Evolutionary conservation across 2,329 filamentous ascomycete species (phyloP).

Genomic region (Cadophora luteo-olivacea): DNA sequence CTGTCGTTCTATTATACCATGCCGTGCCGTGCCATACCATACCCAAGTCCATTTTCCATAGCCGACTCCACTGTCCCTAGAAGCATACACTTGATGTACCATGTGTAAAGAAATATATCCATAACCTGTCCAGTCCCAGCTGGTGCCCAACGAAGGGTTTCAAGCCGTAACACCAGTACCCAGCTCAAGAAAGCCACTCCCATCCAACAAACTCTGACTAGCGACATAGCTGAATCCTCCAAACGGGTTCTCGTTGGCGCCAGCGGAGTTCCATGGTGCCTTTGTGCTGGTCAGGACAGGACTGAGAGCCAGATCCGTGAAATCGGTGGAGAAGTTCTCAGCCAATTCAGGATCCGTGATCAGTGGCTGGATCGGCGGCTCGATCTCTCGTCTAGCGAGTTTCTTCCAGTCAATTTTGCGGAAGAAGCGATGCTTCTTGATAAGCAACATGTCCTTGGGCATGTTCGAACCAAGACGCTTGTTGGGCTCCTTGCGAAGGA

Average conservation of each 20-base stretch:
- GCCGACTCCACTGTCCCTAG: neutral
- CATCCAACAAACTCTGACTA: conserved; percentile 44
- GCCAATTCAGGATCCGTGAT: conserved; percentile 95
- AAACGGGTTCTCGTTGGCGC: conserved; percentile 41
- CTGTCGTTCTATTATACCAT: neutral
- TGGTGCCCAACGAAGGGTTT: neutral
- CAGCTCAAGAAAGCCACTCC: conserved; percentile 25
- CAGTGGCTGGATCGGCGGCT: conserved; percentile 88
- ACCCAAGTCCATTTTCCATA: conserved; percentile 1
- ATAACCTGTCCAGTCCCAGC: too few species aligned
- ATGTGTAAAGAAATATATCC: neutral
- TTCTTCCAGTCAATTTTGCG: conserved; percentile 94
- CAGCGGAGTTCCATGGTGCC: conserved; percentile 36
- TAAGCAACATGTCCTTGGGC: conserved; percentile 82
- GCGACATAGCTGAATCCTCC: conserved; percentile 47
- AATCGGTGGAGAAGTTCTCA: conserved; percentile 95
- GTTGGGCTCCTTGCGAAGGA: conserved; percentile 88
- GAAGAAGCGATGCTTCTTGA: conserved; percentile 97
- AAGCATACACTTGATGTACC: neutral
- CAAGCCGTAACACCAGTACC: conserved; percentile 12
- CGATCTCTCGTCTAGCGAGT: conserved; percentile 80
- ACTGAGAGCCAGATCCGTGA: conserved; percentile 84
- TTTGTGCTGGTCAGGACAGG: conserved; percentile 60
- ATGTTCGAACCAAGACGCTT: conserved; percentile 90
- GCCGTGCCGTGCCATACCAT: neutral